A percentile compares a stretch with the other conserved stretches of the same genome.
phyloP scores from a whole-genome alignment of 225 moss, liverwort and hornwort genomes.

The Pseudoscleropodium purum region DNA sequence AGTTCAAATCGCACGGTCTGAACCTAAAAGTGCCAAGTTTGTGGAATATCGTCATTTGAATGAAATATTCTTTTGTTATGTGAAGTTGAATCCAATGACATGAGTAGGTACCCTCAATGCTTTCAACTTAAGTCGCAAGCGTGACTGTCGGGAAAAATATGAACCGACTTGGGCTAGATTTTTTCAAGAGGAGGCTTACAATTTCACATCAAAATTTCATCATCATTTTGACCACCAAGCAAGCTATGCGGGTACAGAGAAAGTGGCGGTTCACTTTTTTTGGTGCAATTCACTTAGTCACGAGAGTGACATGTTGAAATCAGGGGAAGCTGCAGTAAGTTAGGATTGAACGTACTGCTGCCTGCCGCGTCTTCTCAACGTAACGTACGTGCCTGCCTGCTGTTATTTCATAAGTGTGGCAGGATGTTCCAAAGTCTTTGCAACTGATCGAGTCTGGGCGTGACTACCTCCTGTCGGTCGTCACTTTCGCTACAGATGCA shows the following conservation, averaged over 20 bases:
- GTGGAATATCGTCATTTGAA: too few relatives aligned
- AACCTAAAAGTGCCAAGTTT: too few relatives aligned
- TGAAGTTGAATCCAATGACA: background rate
- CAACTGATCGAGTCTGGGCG: background rate
- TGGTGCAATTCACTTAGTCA: background rate
- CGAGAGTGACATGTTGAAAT: background rate
- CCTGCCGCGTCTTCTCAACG: background rate
- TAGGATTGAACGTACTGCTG: background rate
- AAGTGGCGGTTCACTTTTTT: background rate
- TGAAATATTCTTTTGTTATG: too few relatives aligned
- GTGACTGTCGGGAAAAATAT: fast-evolving
- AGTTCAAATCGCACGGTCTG: too few relatives aligned
- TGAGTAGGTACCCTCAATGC: background rate
- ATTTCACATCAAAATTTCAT: background rate
- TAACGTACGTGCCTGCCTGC: too few relatives aligned
- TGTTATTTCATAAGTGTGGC: background rate
- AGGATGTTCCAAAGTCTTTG: background rate
- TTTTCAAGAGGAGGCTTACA: background rate
- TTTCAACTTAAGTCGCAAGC: background rate
- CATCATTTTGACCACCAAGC: background rate
- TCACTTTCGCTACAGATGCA: background rate
- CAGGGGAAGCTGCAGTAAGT: background rate
- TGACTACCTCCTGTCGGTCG: background rate
- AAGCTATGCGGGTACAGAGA: background rate
- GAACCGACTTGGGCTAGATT: background rate